Conservation (phyloP, 441 rosid species). For the Jatropha multifida region DNA sequence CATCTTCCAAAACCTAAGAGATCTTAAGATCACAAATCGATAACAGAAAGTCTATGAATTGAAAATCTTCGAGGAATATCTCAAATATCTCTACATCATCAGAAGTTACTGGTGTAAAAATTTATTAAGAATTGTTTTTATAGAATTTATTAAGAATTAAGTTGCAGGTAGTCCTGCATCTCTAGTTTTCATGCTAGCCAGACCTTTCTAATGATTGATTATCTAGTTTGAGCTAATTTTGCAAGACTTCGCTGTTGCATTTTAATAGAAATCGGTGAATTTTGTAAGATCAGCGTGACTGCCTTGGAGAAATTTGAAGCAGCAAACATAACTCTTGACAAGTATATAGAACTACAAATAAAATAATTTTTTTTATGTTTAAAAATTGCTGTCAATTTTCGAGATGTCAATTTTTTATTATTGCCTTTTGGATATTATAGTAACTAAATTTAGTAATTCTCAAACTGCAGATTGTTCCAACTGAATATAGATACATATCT, state of each 20-base stretch:
- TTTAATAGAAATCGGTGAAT: not conserved
- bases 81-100: too few species aligned
- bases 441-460: slow-evolving; percentile 7
- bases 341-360: not conserved
- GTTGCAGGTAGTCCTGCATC: not conserved
- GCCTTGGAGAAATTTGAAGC: not conserved
- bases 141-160: not conserved
- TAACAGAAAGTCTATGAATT: too few species aligned
- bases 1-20: too few species aligned
- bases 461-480: slow-evolving; percentile 80
- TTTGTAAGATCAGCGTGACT: not conserved
- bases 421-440: not conserved
- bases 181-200: not conserved
- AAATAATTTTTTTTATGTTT: not conserved
- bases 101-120: too few species aligned
- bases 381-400: not conserved
- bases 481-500: slow-evolving; percentile 84
- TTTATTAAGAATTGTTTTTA: too few species aligned
- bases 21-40: too few species aligned
- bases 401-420: slow-evolving; percentile 4
- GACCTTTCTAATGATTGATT: not conserved
- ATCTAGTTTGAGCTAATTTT: not conserved
- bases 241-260: not conserved
- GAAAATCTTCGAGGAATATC: too few species aligned
- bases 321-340: not conserved